Evolutionary conservation across 441 rosid species (phyloP), one percentile per base, ranked within the genome.

Genomic region (Erodium moschatum): DNA sequence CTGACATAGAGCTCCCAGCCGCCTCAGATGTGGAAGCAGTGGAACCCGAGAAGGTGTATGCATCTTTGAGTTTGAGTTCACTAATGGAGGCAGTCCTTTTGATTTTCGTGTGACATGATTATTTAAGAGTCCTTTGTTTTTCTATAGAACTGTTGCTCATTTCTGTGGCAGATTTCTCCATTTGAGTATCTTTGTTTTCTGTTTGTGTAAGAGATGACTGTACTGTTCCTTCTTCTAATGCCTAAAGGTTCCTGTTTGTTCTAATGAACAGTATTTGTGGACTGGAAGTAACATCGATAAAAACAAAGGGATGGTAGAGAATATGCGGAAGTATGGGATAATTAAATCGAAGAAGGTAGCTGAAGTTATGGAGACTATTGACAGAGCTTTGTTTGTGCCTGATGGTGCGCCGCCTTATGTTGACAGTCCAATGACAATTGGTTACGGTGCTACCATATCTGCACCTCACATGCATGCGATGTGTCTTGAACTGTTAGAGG

Each of bases 391-490:
- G 52, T 93, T 93, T 74, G 95, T 93, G 13, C 89, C 95, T 0
- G 84, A 85, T 62, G 86, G 80, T 18, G 72, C 81, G 9, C 82
- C 87, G 0, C 80, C 98, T 74, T 93, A 93, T 75, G 81, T 82
- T 20, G 98, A 93, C 67, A 85, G 84, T 67, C 97, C 98, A 15
- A 73, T 89, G 90, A 35, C 90, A 11, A 91, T 93, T 66, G 96
- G 98, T 27, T 86, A 85, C 69, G 91, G 91, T 80, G 98, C 85
- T 16, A 91, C 97, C 52, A 93, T 93, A 61, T 91, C 95, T 68
- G 98, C 97, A 4, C 98, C 98, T 73, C 96, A 93, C 80, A 91
- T 93, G 98, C 98, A 93, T 64, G 97, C 93, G 16, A 87, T 81
- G 61, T 91, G 98, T 82, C 96, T 93, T 70, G 83, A 87, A 64